phyloP scores from a whole-genome alignment of 2,329 filamentous ascomycete genomes.

The Herpotrichia juniperi region DNA sequence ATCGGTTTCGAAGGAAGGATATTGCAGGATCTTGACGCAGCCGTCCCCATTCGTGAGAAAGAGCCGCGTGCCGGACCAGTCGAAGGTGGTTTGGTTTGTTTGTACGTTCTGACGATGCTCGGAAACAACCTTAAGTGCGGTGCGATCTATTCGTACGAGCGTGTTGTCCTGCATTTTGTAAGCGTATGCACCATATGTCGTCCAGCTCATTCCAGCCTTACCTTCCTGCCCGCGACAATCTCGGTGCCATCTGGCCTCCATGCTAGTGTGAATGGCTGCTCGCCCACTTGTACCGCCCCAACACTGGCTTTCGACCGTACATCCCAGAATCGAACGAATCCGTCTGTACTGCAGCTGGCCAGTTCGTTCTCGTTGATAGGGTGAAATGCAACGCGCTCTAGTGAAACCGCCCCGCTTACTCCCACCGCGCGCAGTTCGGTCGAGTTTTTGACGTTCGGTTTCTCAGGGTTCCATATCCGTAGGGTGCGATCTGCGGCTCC shows the following conservation, averaged over 20 bases:
- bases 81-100: constrained; percentile 77
- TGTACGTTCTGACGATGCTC: constrained; percentile 67
- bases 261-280: constrained; percentile 71
- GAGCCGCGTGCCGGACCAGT: constrained; percentile 72
- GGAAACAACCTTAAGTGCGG: constrained; percentile 60
- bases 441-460: constrained; percentile 73
- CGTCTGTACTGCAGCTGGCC: constrained; percentile 75
- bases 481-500: constrained; percentile 73
- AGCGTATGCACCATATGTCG: not conserved
- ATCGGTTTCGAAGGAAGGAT: constrained; percentile 52
- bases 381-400: constrained; percentile 81
- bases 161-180: constrained; percentile 60
- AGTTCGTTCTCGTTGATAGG: constrained; percentile 78
- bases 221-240: constrained; percentile 76
- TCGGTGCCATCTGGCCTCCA: constrained; percentile 76
- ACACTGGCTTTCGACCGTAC: constrained; percentile 73
- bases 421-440: constrained; percentile 74
- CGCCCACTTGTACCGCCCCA: constrained; percentile 67
- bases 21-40: constrained; percentile 68
- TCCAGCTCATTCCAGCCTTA: constrained; percentile 42
- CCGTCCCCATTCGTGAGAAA: constrained; percentile 75
- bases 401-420: constrained; percentile 42
- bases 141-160: constrained; percentile 67
- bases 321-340: constrained; percentile 80
- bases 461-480: constrained; percentile 83